Evolutionary conservation across 148 eudicot genomes (phyloP).

Genomic region (Beta vulgaris): DNA sequence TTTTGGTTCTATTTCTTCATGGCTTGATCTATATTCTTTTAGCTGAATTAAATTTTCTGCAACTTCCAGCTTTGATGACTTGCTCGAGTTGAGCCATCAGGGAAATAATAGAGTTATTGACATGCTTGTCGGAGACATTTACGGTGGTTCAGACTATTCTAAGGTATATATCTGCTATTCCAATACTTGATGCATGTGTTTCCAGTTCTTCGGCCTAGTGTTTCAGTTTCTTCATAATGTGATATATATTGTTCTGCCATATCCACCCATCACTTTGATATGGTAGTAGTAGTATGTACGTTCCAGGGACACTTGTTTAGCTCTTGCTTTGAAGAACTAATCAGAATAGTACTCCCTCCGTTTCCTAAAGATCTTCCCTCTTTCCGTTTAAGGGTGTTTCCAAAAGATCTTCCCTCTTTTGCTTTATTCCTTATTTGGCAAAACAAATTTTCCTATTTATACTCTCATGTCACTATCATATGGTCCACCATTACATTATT

Average conservation of each 20-base stretch:
- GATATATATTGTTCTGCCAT: background rate
- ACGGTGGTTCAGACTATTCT: constrained; percentile 73
- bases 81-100: constrained; percentile 74
- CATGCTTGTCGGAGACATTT: constrained; percentile 97
- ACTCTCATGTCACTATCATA: too few species aligned
- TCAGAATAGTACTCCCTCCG: too few species aligned
- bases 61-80: constrained; percentile 74
- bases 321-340: background rate
- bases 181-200: background rate
- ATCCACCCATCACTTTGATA: background rate
- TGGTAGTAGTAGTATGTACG: background rate
- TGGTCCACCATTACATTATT: too few species aligned
- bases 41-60: constrained; percentile 7
- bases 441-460: too few species aligned
- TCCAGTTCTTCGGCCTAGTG: background rate
- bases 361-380: too few species aligned
- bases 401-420: too few species aligned
- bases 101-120: constrained; percentile 88
- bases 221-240: background rate
- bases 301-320: background rate
- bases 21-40: background rate
- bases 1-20: background rate
- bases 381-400: too few species aligned
- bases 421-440: too few species aligned
- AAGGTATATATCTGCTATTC: constrained; percentile 47